phyloP scores from a whole-genome alignment of 768 basidiomycete genomes.

The Strobilomyces echinocephalus region DNA sequence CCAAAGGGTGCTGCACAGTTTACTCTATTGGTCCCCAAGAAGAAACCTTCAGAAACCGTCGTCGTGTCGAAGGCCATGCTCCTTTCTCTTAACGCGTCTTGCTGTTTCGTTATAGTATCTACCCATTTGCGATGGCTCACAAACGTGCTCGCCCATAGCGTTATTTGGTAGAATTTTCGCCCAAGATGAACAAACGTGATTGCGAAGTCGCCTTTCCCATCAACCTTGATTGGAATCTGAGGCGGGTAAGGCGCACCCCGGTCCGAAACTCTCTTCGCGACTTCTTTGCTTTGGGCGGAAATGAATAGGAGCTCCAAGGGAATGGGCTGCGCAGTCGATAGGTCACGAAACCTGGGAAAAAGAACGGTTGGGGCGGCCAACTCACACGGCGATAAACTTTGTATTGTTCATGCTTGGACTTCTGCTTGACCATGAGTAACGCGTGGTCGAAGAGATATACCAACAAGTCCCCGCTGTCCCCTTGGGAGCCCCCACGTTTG shows the following conservation, averaged over 20 bases:
- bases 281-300: constrained; percentile 50
- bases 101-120: constrained; percentile 86
- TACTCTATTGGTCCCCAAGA: constrained; percentile 77
- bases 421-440: constrained; percentile 90
- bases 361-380: constrained; percentile 2
- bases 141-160: constrained; percentile 85
- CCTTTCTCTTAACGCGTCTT: constrained; percentile 75
- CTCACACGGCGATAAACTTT: constrained; percentile 90
- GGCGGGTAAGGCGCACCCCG: constrained; percentile 39
- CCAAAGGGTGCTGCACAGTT: constrained; percentile 86
- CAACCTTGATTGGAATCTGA: constrained; percentile 47
- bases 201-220: constrained; percentile 80
- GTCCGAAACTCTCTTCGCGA: constrained; percentile 42
- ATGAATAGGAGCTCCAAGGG: constrained; percentile 89
- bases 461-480: constrained; percentile 82
- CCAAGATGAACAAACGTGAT: constrained; percentile 94
- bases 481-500: constrained; percentile 67
- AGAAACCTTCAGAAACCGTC: constrained; percentile 83
- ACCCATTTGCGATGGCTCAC: constrained; percentile 91
- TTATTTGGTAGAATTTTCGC: constrained; percentile 85
- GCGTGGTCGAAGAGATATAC: constrained; percentile 98
- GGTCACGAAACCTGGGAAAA: constrained; percentile 8
- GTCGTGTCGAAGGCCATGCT: constrained; percentile 84
- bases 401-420: constrained; percentile 87
- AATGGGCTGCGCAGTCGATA: constrained; percentile 62